Base-by-base conservation (phyloP, 1,139 yeast genomes). In the Nakaseomyces uthaithaninus region DNA sequence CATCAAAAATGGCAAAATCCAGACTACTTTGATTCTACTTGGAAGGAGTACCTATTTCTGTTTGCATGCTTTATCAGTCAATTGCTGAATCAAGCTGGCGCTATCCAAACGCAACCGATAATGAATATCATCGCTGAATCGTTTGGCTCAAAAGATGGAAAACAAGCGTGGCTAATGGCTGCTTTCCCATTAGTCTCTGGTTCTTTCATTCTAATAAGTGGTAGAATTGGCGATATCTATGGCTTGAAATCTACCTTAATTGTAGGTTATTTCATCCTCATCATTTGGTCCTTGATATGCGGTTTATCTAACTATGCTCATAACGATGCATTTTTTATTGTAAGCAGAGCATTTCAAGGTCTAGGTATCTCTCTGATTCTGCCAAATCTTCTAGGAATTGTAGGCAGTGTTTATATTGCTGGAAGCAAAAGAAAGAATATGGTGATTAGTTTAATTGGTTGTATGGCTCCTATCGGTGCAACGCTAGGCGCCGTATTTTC, bases 381-480 rank as follows among this genome's bases (percentile, higher is more conserved):
- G 38, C 80, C 80, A 3, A 70, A 74, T 45, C 74, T 71, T 3
- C 62, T 73, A 51, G 80, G 78, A 1, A 62, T 71, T 17, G 60
- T 72, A 36, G 79, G 79, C 4, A 64, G 64, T 27, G 52, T 70
- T 8, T 75, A 74, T 48, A 64, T 68, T 8, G 63, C 61, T 25
- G 72, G 73, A 3, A 62, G 67, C 2, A 52, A 48, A 37, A 57
- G 77, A 34, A 75, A 74, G 46, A 72, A 75, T 45, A 54, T 72
- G 27, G 74, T 67, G 0, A 74, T 75, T 50, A 71, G 75, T 15
- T 47, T 68, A 18, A 63, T 74, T 19, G 79, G 78, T 10, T 74
- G 76, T 5, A 67, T 69, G 51, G 78, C 77, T 0, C 80, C 80
- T 3, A 54, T 65, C 2, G 80, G 80, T 11, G 79, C 79, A 1